phyloP scores from a whole-genome alignment of 257 asterid genomes.

The Nicotiana noctiflora region DNA sequence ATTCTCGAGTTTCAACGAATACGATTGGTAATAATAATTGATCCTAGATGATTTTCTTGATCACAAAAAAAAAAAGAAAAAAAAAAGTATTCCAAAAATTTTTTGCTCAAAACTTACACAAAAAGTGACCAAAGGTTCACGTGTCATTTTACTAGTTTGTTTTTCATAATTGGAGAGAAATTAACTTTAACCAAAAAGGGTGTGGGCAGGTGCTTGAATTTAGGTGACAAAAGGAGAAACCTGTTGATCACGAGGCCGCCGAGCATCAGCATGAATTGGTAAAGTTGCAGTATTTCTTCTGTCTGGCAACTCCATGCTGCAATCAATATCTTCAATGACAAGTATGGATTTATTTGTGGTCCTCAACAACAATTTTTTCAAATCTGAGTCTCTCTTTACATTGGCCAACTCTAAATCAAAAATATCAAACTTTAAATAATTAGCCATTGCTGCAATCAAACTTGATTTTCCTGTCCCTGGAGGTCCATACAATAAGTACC shows the following conservation, averaged over 20 bases:
- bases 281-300: background rate
- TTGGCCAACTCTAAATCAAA: constrained; percentile 64
- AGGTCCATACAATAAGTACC: constrained; percentile 69
- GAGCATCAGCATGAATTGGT: constrained; percentile 14
- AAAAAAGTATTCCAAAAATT: background rate
- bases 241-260: background rate
- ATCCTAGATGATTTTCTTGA: too few relatives aligned
- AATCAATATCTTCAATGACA: constrained; percentile 72
- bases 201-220: background rate
- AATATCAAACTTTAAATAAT: constrained; percentile 60
- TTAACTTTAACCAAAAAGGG: background rate
- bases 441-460: constrained; percentile 80
- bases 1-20: too few relatives aligned
- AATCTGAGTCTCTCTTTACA: constrained; percentile 65
- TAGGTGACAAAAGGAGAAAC: background rate
- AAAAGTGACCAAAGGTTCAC: background rate
- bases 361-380: constrained; percentile 63
- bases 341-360: constrained; percentile 55
- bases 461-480: constrained; percentile 79
- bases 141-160: background rate
- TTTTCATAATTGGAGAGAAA: background rate
- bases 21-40: too few relatives aligned
- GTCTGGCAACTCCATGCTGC: constrained; percentile 44
- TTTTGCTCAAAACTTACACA: background rate
- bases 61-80: too few relatives aligned